Evolutionary conservation across 371 early-diverging fungal genomes (phyloP).

Genomic region (Amoeboaphelidium protococcarum): DNA sequence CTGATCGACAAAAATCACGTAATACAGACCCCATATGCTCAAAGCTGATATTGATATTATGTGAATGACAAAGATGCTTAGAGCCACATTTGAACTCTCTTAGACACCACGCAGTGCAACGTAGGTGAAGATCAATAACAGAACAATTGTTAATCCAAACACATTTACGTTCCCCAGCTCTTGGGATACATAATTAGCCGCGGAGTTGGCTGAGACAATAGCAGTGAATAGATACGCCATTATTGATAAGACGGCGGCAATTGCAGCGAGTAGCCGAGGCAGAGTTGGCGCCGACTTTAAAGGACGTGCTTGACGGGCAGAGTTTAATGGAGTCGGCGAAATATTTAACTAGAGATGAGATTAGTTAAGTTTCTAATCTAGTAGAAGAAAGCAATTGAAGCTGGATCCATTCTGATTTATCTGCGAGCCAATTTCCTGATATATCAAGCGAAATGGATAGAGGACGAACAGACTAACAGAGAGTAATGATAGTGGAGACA

Average conservation of each 20-base stretch:
- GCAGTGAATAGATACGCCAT: conserved; percentile 24
- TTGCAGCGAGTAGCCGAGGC: conserved; percentile 17
- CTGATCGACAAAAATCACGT: too few relatives aligned
- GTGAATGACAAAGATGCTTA: conserved; percentile 16
- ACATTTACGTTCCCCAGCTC: too few relatives aligned
- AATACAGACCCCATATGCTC: too few relatives aligned
- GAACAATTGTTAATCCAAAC: too few relatives aligned
- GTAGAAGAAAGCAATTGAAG: not conserved
- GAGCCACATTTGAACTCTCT: conserved; percentile 17
- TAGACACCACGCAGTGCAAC: too few relatives aligned
- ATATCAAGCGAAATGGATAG: conserved; percentile 20
- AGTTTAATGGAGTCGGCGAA: too few relatives aligned
- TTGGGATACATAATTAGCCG: too few relatives aligned
- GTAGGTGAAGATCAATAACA: too few relatives aligned
- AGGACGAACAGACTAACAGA: conserved; percentile 16
- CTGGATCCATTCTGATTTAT: conserved; percentile 25
- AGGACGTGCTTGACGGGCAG: too few relatives aligned
- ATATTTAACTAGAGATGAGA: too few relatives aligned
- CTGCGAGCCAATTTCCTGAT: conserved; percentile 20
- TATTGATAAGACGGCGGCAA: conserved; percentile 19
- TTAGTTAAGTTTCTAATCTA: too few relatives aligned
- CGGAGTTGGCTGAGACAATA: conserved; percentile 24
- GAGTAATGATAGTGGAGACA: conserved; percentile 22
- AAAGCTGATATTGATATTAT: conserved; percentile 15
- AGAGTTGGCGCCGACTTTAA: too few relatives aligned